A percentile compares a stretch with the other conserved stretches of the same genome.
phyloP scores from a whole-genome alignment of 1,139 yeast species.

The Casaregolazyma suthepensis region DNA sequence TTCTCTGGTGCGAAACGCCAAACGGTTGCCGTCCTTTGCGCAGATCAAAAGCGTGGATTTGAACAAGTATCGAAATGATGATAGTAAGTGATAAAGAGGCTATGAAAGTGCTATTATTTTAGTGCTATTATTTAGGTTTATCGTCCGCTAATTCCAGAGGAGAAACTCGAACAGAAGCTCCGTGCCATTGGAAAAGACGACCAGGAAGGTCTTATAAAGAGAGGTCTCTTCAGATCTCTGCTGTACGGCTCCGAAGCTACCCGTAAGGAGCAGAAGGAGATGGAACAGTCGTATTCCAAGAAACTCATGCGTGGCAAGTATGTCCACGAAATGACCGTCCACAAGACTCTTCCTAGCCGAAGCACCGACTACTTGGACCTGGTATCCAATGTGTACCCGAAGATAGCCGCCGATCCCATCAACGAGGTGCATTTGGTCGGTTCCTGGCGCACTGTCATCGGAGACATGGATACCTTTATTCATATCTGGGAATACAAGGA shows the following conservation, averaged over 20 bases:
- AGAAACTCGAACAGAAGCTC: slow-evolving; percentile 2
- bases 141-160: neutral
- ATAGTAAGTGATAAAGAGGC: too few relatives aligned
- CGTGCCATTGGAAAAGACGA: slow-evolving; percentile 10
- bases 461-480: slow-evolving; percentile 33
- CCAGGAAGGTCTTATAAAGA: slow-evolving; percentile 15
- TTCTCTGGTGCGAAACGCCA: slow-evolving; percentile 8
- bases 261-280: slow-evolving; percentile 31
- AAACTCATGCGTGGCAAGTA: slow-evolving; percentile 38
- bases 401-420: slow-evolving; percentile 29
- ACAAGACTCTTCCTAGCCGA: slow-evolving; percentile 33
- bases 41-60: slow-evolving; percentile 31
- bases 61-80: slow-evolving; percentile 27
- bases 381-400: slow-evolving; percentile 32
- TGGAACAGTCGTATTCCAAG: slow-evolving; percentile 34
- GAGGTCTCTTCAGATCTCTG: slow-evolving; percentile 32
- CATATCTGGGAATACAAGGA: slow-evolving; percentile 43
- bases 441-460: slow-evolving; percentile 38
- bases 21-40: slow-evolving; percentile 33
- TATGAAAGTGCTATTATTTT: too few relatives aligned
- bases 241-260: slow-evolving; percentile 35
- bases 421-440: slow-evolving; percentile 37
- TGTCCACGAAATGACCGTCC: slow-evolving; percentile 38
- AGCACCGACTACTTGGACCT: slow-evolving; percentile 35
- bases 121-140: too few relatives aligned